These are phyloP conservation scores for Emergomyces orientalis DNA, from an alignment of 2,329 filamentous ascomycete species.

Conservation along the genomic window DNA sequence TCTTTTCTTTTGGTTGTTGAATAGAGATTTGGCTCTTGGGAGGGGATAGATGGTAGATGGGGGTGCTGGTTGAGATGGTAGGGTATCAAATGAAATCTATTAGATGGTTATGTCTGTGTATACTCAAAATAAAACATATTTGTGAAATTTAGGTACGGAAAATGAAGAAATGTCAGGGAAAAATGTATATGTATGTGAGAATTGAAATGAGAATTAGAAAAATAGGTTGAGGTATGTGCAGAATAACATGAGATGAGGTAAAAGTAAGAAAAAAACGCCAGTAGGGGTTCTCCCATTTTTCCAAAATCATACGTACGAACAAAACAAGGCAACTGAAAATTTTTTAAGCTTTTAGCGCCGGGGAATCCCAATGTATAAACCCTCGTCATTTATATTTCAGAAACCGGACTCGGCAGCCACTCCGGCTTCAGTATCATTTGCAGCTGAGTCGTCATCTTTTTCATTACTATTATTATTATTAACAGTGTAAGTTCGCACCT, in stretches of 20 bases:
- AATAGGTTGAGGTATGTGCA: background rate
- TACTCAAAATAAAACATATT: background rate
- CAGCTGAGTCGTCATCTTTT: background rate
- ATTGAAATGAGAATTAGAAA: background rate
- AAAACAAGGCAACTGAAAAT: background rate
- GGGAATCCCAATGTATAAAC: background rate
- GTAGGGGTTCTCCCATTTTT: background rate
- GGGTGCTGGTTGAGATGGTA: background rate
- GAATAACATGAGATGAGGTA: background rate
- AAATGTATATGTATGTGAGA: background rate
- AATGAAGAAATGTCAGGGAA: background rate
- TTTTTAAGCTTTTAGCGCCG: too few relatives aligned
- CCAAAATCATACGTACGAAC: too few relatives aligned
- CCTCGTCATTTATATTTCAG: background rate
- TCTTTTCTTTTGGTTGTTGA: too few relatives aligned
- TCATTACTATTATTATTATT: background rate
- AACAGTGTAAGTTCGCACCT: conserved; percentile 11
- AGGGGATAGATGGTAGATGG: background rate
- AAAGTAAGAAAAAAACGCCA: background rate
- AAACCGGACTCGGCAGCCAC: background rate
- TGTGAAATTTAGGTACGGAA: background rate
- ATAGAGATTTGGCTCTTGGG: too few relatives aligned
- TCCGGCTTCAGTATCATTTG: background rate
- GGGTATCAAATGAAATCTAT: background rate
- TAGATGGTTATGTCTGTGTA: background rate